Base-by-base conservation (phyloP, 768 basidiomycete species). In the Suillus alpinus region DNA sequence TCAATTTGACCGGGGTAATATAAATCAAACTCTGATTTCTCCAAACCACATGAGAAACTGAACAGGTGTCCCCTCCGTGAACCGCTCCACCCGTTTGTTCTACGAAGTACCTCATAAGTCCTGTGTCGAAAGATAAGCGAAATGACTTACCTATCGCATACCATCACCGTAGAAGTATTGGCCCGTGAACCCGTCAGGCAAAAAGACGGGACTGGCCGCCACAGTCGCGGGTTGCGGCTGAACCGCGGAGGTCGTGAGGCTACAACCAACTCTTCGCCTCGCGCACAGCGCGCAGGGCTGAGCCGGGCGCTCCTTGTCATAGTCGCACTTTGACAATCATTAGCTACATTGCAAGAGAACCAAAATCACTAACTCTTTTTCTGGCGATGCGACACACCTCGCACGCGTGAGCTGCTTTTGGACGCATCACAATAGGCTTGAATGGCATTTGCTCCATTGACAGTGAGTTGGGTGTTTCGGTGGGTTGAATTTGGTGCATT, bases 251-350 rank as follows among this genome's bases (percentile, higher is more conserved):
- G n/a, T 51, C 34, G 62, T 2, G 12, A 72, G 46, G 39, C 16
- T 58, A 32, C 71, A 72, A 0, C 59, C 43, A 9, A 65, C 8
- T 23, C 29, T 29, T 14, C 62, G 63, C 37, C 1, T 44, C 51
- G 62, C 47, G 62, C 71, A 72, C 32, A 69, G 69, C 60, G 60
- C 52, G 36, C 71, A 72, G 40, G 69, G 62, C 4, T 51, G 59
- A 62, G 53, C 26, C 1, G 53, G 53, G 26, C 68, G 62, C 23
- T 43, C 51, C 26, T 26, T 57, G 20, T 63, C 67, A 10, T 61
- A 73, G 23, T 67, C 60, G 4, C 53, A 55, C 53, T 55, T 55
- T 18, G 37, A 26, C 6, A 12, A 3, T 29, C 3, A 20, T 55
- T 29, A 55, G 53, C 37, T 39, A 12, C 9, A 18, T 10, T 55